A percentile compares a stretch with the other conserved stretches of the same genome.
These are phyloP conservation scores for Parastagonospora nodorum DNA, from an alignment of 2,329 filamentous ascomycete species.

Conservation along the genomic window DNA sequence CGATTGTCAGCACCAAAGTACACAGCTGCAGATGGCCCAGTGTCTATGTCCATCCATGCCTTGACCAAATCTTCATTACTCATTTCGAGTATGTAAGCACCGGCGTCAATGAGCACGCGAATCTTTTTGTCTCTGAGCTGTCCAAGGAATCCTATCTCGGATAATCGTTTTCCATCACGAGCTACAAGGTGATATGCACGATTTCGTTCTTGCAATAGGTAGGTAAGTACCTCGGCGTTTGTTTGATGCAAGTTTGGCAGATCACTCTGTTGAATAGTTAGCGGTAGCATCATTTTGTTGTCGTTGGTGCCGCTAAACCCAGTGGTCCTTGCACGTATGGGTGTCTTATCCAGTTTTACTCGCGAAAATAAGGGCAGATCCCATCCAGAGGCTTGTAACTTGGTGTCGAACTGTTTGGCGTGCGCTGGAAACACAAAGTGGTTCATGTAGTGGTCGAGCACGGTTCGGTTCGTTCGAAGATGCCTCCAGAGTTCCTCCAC, in stretches of 20 bases:
- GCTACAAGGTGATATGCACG: no score
- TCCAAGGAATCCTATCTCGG: no score
- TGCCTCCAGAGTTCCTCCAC: conserved; percentile 52
- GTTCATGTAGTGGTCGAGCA: conserved; percentile 66
- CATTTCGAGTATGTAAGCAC: conserved; percentile 69
- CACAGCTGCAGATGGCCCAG: no score
- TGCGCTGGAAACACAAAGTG: conserved; percentile 63
- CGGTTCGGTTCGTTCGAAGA: no score
- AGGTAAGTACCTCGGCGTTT: conserved; percentile 65
- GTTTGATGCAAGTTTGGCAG: conserved; percentile 61
- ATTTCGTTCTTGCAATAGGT: no score
- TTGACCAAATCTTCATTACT: conserved; percentile 48
- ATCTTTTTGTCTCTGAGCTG: conserved; percentile 44
- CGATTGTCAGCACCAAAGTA: background rate
- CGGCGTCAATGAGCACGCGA: conserved; percentile 69
- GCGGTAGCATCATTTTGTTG: conserved; percentile 59
- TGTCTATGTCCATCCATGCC: conserved; percentile 55
- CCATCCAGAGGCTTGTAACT: conserved; percentile 68
- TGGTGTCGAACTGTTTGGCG: conserved; percentile 64
- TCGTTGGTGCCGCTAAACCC: conserved; percentile 74
- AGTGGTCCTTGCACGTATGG: conserved; percentile 52
- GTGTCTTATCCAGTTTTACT: no score
- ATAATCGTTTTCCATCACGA: conserved; percentile 49
- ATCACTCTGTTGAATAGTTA: conserved; percentile 60
- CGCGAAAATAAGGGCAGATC: no score